Evolutionary conservation across 192 early-diverging fungal species (phyloP).

Genomic region (Spizellomyces punctatus): DNA sequence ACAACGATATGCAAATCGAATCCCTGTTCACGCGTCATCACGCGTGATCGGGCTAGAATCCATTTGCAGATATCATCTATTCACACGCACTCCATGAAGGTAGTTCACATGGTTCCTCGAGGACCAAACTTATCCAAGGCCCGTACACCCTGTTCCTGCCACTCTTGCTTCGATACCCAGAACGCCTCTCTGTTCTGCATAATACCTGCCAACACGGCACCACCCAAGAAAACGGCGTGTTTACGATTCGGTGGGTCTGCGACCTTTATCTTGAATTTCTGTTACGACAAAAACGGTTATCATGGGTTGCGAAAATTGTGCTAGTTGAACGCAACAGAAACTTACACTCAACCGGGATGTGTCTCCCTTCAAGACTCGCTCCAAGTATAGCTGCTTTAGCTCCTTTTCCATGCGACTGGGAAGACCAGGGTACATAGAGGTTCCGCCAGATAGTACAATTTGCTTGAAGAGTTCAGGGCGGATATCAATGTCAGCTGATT

Average conservation of each 20-base stretch:
- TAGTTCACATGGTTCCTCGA: background rate
- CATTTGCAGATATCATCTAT: no score
- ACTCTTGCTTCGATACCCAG: conserved; percentile 95
- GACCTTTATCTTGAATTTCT: conserved; percentile 98
- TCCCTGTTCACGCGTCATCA: no score
- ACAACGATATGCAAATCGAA: no score
- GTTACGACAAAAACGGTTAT: conserved; percentile 1
- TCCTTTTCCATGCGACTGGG: conserved; percentile 98
- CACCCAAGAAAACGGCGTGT: conserved; percentile 98
- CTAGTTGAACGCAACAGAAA: conserved; percentile 9
- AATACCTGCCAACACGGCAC: conserved; percentile 92
- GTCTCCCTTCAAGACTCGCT: conserved; percentile 87
- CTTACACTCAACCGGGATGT: conserved; percentile 74
- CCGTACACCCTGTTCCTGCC: conserved; percentile 84
- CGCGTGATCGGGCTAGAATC: no score
- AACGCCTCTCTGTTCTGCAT: conserved; percentile 87
- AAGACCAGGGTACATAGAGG: conserved; percentile 98
- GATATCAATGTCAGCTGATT: conserved; percentile 88
- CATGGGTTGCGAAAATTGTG: background rate
- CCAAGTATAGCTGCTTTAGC: conserved; percentile 93
- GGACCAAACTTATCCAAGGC: conserved; percentile 63
- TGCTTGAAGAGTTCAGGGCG: conserved; percentile 95
- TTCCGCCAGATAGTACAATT: conserved; percentile 97
- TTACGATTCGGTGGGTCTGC: conserved; percentile 97
- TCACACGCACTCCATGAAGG: no score